Evolutionary conservation across 495 filamentous ascomycete genomes (phyloP), one percentile per base, ranked within the genome.

Genomic region (Neurospora africana): DNA sequence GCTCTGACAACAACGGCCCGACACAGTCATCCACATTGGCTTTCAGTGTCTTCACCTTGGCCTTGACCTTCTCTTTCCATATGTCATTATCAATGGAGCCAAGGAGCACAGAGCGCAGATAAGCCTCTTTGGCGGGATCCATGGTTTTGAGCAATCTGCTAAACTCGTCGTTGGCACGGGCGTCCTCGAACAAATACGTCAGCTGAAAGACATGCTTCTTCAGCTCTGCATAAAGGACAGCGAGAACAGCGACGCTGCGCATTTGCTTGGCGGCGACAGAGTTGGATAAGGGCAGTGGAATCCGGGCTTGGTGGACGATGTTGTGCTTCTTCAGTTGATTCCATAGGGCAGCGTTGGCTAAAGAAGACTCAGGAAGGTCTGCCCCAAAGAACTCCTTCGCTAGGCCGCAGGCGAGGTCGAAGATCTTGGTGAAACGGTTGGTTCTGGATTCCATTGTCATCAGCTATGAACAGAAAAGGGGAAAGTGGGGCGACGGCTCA

Each of bases 61-160:
- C 21, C 23, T 72, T 40, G 27, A 71, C 68, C 30, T 71, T 68
- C 4, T 37, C 4, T 8, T 68, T 68, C 19, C 23, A 39, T 8
- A 27, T 15, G 17, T 15, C n/a, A 3, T 44, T 41, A 11, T 71
- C 43, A 23, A 61, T 4, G 5, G 53, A 27, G 39, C 36, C 69
- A 15, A 80, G 68, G 2, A 80, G 73, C 2, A 75, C 75, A 0
- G 77, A 74, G 3, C 78, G 72, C 3, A 79, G 61, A 41, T 78
- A 70, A 4, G 73, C 70, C 0, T 58, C 9, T 9, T 68, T 30
- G 23, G 69, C 72, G 0, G 78, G 72, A 6, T 72, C 37, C 6
- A 65, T 65, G 15, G 53, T 65, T 0, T 47, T n/a, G 10, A 80
- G 39, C 2, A 76, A 21, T 0, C 23, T 6, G 2, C 44, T 41